Evolutionary conservation across 768 basidiomycete species (phyloP), one percentile per base, ranked within the genome.

Genomic region (Naganishia randhawae): DNA sequence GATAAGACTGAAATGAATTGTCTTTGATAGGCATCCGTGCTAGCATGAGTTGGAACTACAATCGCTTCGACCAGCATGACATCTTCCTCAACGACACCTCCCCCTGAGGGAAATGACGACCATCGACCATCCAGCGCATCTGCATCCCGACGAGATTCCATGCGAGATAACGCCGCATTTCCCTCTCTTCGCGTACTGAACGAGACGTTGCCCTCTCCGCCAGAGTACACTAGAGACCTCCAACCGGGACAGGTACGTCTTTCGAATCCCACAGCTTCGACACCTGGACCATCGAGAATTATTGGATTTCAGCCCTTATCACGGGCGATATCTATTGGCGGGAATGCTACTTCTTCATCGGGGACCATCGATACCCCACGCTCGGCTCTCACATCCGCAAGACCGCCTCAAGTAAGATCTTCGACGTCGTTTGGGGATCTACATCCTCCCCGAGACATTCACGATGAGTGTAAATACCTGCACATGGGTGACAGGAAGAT

Each of bases 401-500:
- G 57, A 41, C 57, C 57, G 9, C 33, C 54, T 19, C 37, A 39
- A 11, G 32, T 61, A 35, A 35, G 39, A 27, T 61, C 57, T 3
- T 61, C 57, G 10, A 61, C 57, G 4, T 25, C 57, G 19, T 61
- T 61, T 14, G 25, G 37, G 10, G 57, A 61, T 25, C 22, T 61
- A 8, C 37, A 61, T 29, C 57, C 57, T 25, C 57, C 57, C 6
- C n/a, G 29, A 19, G 57, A 61, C 39, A 22, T 61, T 14, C 35
- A 61, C 25, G 57, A 61, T 61, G 57, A 61, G 4, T 41, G 10
- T 39, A 61, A 61, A 25, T 61, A 61, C 57, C 11, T 61, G 39
- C 57, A 61, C 29, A n/a, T 61, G 22, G 57, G 57, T 8, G 57
- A 61, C 41, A 35, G 37, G 25, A 61, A 61, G 57, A 61, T 61